These are phyloP conservation scores for Wickerhamiella spandovensis DNA, from an alignment of 805 yeast species.

Conservation along the genomic window DNA sequence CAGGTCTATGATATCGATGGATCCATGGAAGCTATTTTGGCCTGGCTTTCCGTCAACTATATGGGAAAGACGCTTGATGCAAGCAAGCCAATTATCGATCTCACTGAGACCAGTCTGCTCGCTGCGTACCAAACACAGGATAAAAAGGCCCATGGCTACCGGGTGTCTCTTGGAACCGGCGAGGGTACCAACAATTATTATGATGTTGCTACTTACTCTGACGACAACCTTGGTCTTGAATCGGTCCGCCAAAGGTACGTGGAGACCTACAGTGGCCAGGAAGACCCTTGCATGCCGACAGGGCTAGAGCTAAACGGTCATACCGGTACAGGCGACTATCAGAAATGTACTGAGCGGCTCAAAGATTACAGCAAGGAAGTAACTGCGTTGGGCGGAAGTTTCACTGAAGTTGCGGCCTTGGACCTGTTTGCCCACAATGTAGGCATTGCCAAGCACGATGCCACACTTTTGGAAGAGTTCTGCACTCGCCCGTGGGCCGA, in stretches of 20 bases:
- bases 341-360: constrained; percentile 34
- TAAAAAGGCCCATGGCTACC: constrained; percentile 4
- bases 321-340: constrained; percentile 39
- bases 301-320: constrained; percentile 3
- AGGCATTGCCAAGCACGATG: not conserved
- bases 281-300: constrained; percentile 4
- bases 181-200: constrained; percentile 1
- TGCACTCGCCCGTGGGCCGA: constrained; percentile 9
- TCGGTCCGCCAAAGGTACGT: constrained; percentile 3
- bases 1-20: constrained; percentile 53
- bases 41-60: constrained; percentile 54
- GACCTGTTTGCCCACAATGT: not conserved
- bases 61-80: constrained; percentile 34
- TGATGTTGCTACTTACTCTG: constrained; percentile 6
- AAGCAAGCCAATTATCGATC: constrained; percentile 27
- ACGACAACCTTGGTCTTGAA: constrained; percentile 2
- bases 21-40: constrained; percentile 51
- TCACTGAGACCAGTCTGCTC: constrained; percentile 3
- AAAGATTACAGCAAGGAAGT: constrained; percentile 30
- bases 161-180: constrained; percentile 4
- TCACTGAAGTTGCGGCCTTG: not conserved
- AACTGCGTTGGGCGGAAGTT: not conserved
- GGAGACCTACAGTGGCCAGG: not conserved
- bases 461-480: not conserved
- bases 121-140: constrained; percentile 2